These are phyloP conservation scores for Phytopythium montanum DNA, from an alignment of 352 stramenopile genomes.

Conservation along the genomic window DNA sequence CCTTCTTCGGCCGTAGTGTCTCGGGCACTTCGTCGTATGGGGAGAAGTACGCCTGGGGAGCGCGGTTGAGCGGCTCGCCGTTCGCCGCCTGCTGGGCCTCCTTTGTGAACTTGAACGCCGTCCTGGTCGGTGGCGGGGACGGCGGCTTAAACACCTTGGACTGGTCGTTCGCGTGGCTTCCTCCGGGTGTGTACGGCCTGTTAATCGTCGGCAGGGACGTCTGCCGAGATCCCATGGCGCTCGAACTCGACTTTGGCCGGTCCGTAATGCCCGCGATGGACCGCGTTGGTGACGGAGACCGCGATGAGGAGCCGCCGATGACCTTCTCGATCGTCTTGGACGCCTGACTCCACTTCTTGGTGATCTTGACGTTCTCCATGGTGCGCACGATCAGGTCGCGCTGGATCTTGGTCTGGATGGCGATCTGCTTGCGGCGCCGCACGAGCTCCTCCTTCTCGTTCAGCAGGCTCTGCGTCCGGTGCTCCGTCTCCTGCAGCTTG, in stretches of 20 bases:
- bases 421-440: constrained; percentile 69
- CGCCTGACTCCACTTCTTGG: constrained; percentile 82
- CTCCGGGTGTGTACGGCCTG: constrained; percentile 17
- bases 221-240: constrained; percentile 25
- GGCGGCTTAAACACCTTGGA: constrained; percentile 47
- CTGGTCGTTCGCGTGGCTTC: constrained; percentile 16
- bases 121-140: constrained; percentile 61
- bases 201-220: constrained; percentile 39
- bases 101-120: constrained; percentile 74
- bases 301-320: constrained; percentile 36
- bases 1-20: constrained; percentile 49
- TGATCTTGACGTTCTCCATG: constrained; percentile 89
- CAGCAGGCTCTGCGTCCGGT: constrained; percentile 78
- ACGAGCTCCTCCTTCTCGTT: constrained; percentile 81
- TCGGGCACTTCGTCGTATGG: constrained; percentile 59
- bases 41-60: constrained; percentile 58
- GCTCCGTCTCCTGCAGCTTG: constrained; percentile 83
- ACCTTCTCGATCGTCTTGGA: constrained; percentile 79
- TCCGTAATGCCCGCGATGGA: constrained; percentile 20
- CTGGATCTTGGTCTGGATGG: constrained; percentile 85
- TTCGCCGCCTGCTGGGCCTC: constrained; percentile 39
- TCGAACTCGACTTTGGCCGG: constrained; percentile 55
- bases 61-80: constrained; percentile 8
- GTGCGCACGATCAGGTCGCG: constrained; percentile 85
- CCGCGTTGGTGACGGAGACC: constrained; percentile 34